phyloP scores from a whole-genome alignment of 2,329 filamentous ascomycete genomes.

The Helotiales sp. region DNA sequence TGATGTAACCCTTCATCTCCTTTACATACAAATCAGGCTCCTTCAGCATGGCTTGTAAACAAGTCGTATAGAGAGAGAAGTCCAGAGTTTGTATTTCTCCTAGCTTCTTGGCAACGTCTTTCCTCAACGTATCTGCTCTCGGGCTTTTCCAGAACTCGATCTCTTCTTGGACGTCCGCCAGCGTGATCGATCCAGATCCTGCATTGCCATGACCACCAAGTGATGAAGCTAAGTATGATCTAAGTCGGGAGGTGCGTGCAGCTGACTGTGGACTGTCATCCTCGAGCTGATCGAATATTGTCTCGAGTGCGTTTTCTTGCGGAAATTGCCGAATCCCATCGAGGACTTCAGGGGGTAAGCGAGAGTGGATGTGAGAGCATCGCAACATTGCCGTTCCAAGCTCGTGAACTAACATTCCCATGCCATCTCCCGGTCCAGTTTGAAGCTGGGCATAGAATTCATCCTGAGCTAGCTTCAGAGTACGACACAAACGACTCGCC shows the following conservation, averaged over 20 bases:
- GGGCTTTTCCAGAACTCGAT: conserved; percentile 3
- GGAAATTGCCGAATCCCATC: neutral
- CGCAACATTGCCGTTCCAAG: neutral
- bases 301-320: neutral
- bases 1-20: neutral
- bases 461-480: neutral
- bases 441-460: neutral
- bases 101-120: neutral
- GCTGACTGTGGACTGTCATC: neutral
- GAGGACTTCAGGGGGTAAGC: neutral
- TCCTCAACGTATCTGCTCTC: neutral
- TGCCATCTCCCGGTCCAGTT: neutral
- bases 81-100: neutral
- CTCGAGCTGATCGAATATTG: neutral
- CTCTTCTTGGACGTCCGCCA: conserved; percentile 1
- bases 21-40: neutral
- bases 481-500: neutral
- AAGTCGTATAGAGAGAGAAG: neutral
- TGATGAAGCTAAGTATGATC: neutral
- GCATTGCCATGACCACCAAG: neutral
- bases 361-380: neutral
- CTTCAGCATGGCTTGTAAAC: neutral
- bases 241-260: neutral
- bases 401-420: neutral
- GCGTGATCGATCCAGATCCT: neutral